Evolutionary conservation across 1,139 yeast species (phyloP).

Genomic region (Suhomyces bokatorum): DNA sequence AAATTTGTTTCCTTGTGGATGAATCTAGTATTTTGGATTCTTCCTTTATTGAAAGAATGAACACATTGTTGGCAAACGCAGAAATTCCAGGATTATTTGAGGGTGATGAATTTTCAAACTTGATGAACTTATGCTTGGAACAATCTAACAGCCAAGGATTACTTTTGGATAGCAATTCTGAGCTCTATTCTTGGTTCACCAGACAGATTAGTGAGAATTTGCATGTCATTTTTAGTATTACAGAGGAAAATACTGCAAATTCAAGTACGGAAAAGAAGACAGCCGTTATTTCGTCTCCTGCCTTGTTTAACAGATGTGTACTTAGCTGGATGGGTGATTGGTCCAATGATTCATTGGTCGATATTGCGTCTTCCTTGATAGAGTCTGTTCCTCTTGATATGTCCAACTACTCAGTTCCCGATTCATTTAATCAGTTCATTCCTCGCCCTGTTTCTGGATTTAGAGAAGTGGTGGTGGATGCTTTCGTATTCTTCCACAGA

Average conservation of each 20-base stretch:
- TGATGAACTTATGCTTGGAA: conserved; percentile 60
- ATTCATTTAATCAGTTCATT: conserved; percentile 19
- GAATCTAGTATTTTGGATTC: conserved; percentile 78
- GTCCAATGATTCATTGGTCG: conserved; percentile 52
- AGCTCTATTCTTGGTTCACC: conserved; percentile 74
- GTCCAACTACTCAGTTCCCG: conserved; percentile 38
- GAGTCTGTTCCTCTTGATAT: conserved; percentile 53
- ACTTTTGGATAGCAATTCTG: conserved; percentile 68
- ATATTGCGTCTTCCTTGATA: conserved; percentile 50
- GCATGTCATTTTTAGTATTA: conserved; percentile 81
- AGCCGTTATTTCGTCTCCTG: conserved; percentile 74
- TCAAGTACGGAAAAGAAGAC: conserved; percentile 23
- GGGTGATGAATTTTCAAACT: conserved; percentile 61
- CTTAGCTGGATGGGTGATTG: conserved; percentile 90
- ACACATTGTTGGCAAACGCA: conserved; percentile 85
- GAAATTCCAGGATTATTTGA: conserved; percentile 90
- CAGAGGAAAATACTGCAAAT: conserved; percentile 44
- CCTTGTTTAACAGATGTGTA: conserved; percentile 88
- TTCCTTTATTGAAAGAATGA: conserved; percentile 87
- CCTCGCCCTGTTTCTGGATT: conserved; percentile 25
- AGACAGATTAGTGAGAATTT: conserved; percentile 66
- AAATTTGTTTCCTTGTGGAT: conserved; percentile 72
- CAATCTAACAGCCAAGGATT: conserved; percentile 63
- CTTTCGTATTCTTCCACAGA: conserved; percentile 51
- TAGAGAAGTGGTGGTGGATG: conserved; percentile 50